Evolutionary conservation across 345 rosid genomes (phyloP).

Genomic region (Rhizophora mangle): DNA sequence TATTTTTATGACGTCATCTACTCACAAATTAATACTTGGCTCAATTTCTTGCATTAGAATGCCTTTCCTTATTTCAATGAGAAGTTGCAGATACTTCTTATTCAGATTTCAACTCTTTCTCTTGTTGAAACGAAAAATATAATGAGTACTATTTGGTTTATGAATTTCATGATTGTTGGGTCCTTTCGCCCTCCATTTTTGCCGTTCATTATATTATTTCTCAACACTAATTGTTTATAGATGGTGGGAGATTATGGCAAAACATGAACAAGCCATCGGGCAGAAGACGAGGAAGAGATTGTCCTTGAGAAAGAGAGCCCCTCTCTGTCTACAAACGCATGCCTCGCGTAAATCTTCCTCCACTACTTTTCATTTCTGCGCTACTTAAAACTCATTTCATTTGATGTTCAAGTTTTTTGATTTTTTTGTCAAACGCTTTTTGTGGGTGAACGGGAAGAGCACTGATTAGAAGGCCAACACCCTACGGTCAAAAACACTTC

Average conservation of each 20-base stretch:
- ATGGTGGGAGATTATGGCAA: no score
- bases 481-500: no score
- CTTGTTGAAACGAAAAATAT: no score
- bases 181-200: not conserved
- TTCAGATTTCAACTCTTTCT: no score
- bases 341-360: not conserved
- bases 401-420: not conserved
- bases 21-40: no score
- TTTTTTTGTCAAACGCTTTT: not conserved
- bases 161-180: no score
- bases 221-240: not conserved
- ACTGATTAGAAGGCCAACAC: constrained; percentile 68
- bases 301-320: constrained; percentile 64
- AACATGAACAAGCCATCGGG: constrained; percentile 49
- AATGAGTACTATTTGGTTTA: no score
- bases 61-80: no score
- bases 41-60: no score
- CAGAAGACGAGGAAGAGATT: constrained; percentile 64
- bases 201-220: not conserved
- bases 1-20: no score
- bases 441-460: constrained; percentile 46
- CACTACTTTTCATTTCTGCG: not conserved
- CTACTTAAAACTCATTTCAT: not conserved
- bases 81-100: no score
- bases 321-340: constrained; percentile 52